Evolutionary conservation across 257 asterid genomes (phyloP).

Genomic region (Solanum pennellii): DNA sequence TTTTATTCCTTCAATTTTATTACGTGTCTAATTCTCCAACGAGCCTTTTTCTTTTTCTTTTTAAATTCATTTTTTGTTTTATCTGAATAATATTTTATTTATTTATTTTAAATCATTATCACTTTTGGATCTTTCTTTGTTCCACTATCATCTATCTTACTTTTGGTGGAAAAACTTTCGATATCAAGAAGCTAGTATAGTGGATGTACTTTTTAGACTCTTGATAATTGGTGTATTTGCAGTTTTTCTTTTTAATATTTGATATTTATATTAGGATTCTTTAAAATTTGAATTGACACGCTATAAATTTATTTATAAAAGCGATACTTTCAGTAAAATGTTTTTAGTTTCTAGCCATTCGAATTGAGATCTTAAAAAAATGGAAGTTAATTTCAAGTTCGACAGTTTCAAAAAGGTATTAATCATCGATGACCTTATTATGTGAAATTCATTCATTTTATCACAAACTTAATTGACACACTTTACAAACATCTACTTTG

Average conservation of each 20-base stretch:
- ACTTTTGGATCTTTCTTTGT: neutral
- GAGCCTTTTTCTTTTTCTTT: neutral
- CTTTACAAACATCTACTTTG: no score
- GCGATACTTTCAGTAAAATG: rapidly evolving
- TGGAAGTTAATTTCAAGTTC: no score
- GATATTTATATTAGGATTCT: neutral
- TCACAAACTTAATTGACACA: neutral
- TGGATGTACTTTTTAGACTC: neutral
- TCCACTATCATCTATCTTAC: neutral
- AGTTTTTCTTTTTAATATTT: neutral
- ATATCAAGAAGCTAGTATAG: neutral
- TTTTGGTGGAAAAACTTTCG: neutral
- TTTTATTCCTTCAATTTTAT: neutral
- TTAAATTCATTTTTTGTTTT: neutral
- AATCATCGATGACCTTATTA: no score
- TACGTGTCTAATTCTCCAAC: neutral
- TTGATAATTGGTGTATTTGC: neutral
- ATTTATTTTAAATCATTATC: neutral
- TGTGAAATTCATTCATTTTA: neutral
- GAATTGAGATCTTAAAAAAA: no score
- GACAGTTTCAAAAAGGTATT: no score
- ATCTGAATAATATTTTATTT: neutral
- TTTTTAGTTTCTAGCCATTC: no score
- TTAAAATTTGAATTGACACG: neutral
- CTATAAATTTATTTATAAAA: neutral